Conservation (phyloP, 495 filamentous ascomycete genomes). For the Podospora anserina region DNA sequence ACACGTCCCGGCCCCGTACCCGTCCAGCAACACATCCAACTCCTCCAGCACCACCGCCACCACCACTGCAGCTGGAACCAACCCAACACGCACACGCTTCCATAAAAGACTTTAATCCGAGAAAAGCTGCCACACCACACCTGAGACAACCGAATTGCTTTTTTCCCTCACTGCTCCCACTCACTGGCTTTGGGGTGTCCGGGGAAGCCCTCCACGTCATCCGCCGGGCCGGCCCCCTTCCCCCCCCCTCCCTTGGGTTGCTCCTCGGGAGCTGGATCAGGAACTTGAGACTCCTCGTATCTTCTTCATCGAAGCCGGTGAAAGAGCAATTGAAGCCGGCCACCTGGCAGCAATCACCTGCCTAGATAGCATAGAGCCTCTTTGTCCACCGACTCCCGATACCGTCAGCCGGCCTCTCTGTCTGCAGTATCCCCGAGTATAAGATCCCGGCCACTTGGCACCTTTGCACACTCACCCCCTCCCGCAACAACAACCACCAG, state of each 20-base stretch:
- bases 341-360: background rate
- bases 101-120: background rate
- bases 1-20: background rate
- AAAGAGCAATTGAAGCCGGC: background rate
- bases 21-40: background rate
- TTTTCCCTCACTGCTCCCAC: background rate
- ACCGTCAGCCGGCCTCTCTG: no score
- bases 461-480: background rate
- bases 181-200: background rate
- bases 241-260: no score
- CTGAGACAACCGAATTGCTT: slow-evolving; percentile 5
- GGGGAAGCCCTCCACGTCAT: slow-evolving; percentile 9
- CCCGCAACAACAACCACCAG: background rate
- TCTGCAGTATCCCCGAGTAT: background rate
- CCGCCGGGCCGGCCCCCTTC: slow-evolving; percentile 6
- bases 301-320: background rate
- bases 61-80: background rate
- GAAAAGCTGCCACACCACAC: background rate
- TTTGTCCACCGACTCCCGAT: background rate
- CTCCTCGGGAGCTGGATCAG: slow-evolving; percentile 1
- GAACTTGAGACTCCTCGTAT: background rate
- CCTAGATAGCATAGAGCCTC: background rate
- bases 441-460: background rate
- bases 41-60: background rate
- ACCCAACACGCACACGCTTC: background rate